A percentile compares a stretch with the other conserved stretches of the same genome.
These are phyloP conservation scores for Dissophora globulifera DNA, from an alignment of 192 early-diverging fungal genomes.

Conservation along the genomic window DNA sequence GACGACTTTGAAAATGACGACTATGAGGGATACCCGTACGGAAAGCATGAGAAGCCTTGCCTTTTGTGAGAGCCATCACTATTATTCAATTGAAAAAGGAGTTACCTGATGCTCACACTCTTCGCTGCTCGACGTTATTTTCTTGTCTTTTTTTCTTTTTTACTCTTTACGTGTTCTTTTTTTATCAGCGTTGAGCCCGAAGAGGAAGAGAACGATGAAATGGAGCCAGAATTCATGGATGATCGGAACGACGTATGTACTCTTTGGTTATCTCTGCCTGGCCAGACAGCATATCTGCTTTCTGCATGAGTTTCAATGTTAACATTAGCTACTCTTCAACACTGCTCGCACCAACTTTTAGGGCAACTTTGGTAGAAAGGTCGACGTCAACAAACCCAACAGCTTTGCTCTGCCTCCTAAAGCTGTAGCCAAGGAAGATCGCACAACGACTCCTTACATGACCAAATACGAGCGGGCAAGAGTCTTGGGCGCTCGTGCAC, in stretches of 20 bases:
- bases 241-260: conserved; percentile 36
- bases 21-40: conserved; percentile 43
- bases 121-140: too few species aligned
- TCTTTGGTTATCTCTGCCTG: too few species aligned
- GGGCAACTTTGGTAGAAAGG: conserved; percentile 18
- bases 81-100: too few species aligned
- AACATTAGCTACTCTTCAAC: too few species aligned
- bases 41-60: too few species aligned
- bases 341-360: too few species aligned
- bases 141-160: not conserved
- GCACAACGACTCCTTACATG: conserved; percentile 97
- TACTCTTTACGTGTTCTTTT: too few species aligned
- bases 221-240: conserved; percentile 35
- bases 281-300: too few species aligned
- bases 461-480: conserved; percentile 97
- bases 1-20: conserved; percentile 40
- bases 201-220: conserved; percentile 28
- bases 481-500: conserved; percentile 89
- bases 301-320: too few species aligned
- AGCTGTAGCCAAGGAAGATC: conserved; percentile 71
- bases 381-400: conserved; percentile 27
- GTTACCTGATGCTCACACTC: not conserved
- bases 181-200: conserved; percentile 46
- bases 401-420: conserved; percentile 26
- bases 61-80: too few species aligned